Evolutionary conservation across 2,329 filamentous ascomycete species (phyloP).

Genomic region (Cladosporium phlei): DNA sequence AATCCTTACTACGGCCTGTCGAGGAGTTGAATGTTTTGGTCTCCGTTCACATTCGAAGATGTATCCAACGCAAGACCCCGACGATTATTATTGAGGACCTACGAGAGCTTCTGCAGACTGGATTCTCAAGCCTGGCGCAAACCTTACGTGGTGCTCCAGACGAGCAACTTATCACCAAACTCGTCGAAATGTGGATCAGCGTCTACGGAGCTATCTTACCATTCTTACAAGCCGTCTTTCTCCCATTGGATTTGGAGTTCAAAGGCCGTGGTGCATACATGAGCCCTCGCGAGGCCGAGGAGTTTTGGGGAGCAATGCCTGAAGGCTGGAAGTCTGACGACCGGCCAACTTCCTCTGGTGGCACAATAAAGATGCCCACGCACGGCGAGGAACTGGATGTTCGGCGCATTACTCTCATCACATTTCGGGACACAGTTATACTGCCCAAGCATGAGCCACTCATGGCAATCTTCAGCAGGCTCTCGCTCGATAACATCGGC

Average conservation of each 20-base stretch:
- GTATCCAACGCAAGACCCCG: constrained; percentile 67
- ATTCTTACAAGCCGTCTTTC: constrained; percentile 90
- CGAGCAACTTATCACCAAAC: constrained; percentile 78
- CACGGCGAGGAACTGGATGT: constrained; percentile 69
- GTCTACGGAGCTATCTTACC: constrained; percentile 87
- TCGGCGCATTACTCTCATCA: constrained; percentile 78
- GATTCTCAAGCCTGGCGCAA: constrained; percentile 81
- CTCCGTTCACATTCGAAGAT: constrained; percentile 71
- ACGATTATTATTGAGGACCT: constrained; percentile 71
- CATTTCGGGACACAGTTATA: constrained; percentile 84
- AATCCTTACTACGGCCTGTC: constrained; percentile 71
- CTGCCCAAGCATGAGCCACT: constrained; percentile 83
- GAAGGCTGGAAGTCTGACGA: constrained; percentile 37
- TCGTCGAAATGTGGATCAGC: constrained; percentile 91
- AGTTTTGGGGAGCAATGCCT: constrained; percentile 80
- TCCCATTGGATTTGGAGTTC: constrained; percentile 90
- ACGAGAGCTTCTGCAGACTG: constrained; percentile 68
- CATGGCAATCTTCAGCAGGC: constrained; percentile 81
- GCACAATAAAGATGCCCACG: constrained; percentile 38
- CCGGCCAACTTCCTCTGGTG: constrained; percentile 36
- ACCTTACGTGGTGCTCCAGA: constrained; percentile 74
- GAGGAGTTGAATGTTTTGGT: constrained; percentile 81
- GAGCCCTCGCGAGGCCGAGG: constrained; percentile 69
- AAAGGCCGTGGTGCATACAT: constrained; percentile 77
- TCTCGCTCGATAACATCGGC: constrained; percentile 72